Base-by-base conservation (phyloP, 2,329 filamentous ascomycete species). In the Teratosphaeria pseudoeucalypti region DNA sequence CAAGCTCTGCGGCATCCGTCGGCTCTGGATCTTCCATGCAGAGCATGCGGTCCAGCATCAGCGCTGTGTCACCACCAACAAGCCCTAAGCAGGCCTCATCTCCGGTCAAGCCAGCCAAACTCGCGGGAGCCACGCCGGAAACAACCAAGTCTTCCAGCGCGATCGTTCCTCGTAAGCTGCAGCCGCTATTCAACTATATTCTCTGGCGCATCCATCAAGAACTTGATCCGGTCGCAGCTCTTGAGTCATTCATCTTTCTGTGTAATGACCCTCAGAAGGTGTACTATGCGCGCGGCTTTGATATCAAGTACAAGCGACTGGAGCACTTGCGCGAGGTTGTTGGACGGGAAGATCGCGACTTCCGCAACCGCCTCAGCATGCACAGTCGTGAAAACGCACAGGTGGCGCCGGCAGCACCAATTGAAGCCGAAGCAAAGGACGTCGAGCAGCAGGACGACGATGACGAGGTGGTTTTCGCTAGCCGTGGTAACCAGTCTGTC, bases 121-220 rank as follows among this genome's bases (percentile, higher is more conserved):
- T 29, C 12, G 16, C 52, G 9, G 19, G 27, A 34, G 37, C 59
- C 55, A 52, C 55, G 56, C 53, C 58, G 60, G 29, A 55, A 59
- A 39, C 27, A 26, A 12, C 54, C 7, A 32, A 58, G 34, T 62
- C 66, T 16, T 64, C 66, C 2, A 64, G 66, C 59, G 60, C 74
- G 67, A 67, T 66, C 61, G 68, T 78, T n/a, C 77, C 77, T 1
- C 58, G 64, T 14, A 67, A 69, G 47, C 70, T 80, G 16, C 77
- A 75, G 60, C 75, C 78, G 4, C 73, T 81, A 34, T 79, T 80
- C 72, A 79, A 78, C 65, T 78, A 80, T 63, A 76, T 79, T 29
- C 67, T 81, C 7, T 81, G 78, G 78, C 74, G 76, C 64, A 77
- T 80, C 59, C 74, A 80, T 66, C 77, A 78, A 58, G 78, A 79